phyloP scores from a whole-genome alignment of 1,284 basidiomycete genomes.

The Marasmius oreades region DNA sequence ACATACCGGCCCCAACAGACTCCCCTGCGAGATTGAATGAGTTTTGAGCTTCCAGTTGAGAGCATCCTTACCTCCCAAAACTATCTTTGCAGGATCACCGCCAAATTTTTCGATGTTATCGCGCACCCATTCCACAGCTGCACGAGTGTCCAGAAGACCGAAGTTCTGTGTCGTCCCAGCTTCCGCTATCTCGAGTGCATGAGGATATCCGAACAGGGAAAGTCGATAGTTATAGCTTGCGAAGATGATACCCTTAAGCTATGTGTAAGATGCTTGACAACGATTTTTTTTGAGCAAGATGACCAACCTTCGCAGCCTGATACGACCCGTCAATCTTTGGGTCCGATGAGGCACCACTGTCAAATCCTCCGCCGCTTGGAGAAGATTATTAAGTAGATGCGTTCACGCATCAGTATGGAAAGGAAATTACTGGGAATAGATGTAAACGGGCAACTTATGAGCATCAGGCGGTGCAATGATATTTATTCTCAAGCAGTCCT shows the following conservation, averaged over 20 bases:
- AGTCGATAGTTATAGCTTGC: constrained; percentile 42
- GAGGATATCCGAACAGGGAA: constrained; percentile 38
- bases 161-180: constrained; percentile 38
- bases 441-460: constrained; percentile 33
- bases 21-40: constrained; percentile 21
- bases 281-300: not conserved
- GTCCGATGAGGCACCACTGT: constrained; percentile 40
- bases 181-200: constrained; percentile 34
- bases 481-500: constrained; percentile 40
- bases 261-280: not conserved
- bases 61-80: constrained; percentile 9
- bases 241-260: constrained; percentile 32
- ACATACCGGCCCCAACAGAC: constrained; percentile 37
- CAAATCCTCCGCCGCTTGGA: constrained; percentile 30
- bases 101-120: constrained; percentile 37
- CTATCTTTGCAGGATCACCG: constrained; percentile 40
- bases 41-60: not conserved
- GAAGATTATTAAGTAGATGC: not conserved
- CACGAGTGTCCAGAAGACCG: constrained; percentile 38
- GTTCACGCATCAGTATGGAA: not conserved
- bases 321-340: constrained; percentile 42
- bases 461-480: constrained; percentile 36
- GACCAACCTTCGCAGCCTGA: constrained; percentile 28
- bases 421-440: constrained; percentile 32
- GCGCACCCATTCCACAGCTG: constrained; percentile 41